A percentile compares a stretch with the other conserved stretches of the same genome.
Conservation (phyloP, 2,329 filamentous ascomycete species). For the Pseudogymnoascus sp. region DNA sequence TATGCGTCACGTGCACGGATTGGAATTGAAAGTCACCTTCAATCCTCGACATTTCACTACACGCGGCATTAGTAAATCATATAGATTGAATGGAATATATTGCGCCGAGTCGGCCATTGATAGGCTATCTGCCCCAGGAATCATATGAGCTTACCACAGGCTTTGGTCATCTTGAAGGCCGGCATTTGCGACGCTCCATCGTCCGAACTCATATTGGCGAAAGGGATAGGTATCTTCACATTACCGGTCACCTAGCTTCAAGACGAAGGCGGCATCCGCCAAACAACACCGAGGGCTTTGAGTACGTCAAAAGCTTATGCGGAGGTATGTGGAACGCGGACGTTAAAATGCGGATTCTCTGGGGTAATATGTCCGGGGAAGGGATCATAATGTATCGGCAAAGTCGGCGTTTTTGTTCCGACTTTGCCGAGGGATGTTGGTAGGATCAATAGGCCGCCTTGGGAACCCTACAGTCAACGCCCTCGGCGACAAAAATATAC, state of each 20-base stretch:
- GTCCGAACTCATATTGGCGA: conserved; percentile 6
- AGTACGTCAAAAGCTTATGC: background rate
- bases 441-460: background rate
- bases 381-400: background rate
- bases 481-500: background rate
- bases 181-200: conserved; percentile 2
- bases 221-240: background rate
- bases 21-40: conserved; percentile 12
- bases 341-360: background rate
- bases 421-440: background rate
- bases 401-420: background rate
- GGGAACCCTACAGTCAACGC: background rate
- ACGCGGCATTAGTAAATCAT: background rate
- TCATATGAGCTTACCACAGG: background rate
- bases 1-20: background rate
- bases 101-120: background rate
- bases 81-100: background rate
- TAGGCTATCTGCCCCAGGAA: background rate
- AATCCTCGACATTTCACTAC: conserved; percentile 15
- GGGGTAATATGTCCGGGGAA: conserved; percentile 1
- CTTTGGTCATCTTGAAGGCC: conserved; percentile 6
- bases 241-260: background rate
- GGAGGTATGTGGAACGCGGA: conserved; percentile 8
- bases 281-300: background rate
- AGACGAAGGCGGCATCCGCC: conserved; percentile 1